Evolutionary conservation across 495 filamentous ascomycete species (phyloP), one percentile per base, ranked within the genome.

Genomic region (Pyrenopolyporus hunteri): DNA sequence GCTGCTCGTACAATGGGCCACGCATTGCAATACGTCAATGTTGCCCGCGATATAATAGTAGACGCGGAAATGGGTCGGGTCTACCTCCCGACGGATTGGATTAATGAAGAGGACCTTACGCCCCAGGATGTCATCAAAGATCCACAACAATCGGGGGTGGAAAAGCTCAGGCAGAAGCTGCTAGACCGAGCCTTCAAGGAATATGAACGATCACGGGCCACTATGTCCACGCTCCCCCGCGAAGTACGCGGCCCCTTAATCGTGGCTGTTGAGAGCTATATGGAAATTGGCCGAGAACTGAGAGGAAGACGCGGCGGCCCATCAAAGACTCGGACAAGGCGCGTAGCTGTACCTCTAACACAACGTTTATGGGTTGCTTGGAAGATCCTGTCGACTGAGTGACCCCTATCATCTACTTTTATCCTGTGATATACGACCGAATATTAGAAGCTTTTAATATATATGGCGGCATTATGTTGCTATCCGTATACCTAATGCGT

Each of bases 211-310:
- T 78, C 82, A 4, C 70, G 77, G 46, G 63, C 35, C 1, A 77
- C 79, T 0, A 86, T 90, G 66, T 75, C 83, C 37, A 54, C 78
- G 57, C 67, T 90, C 8, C 87, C 87, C 3, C 8, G 22, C 0
- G 80, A 82, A 47, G 81, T 80, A 3, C 74, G 82, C 49, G 82
- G 79, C 3, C 84, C 86, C 2, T 79, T 89, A 69, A 74, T 82
- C 23, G 85, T 88, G 6, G 87, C 85, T 2, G 83, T 89, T 0
- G 86, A 89, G 72, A 87, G 84, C 59, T 90, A 90, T 56, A 86
- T 90, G 81, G 86, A 88, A 64, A 90, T 89, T 69, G 87, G 85
- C 10, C 69, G 85, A 31, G 80, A 86, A 46, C 68, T 86, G 44
- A 69, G 70, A 40, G 72, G 76, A 46, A 69, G 70, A 39, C 67